A percentile compares a stretch with the other conserved stretches of the same genome.
These are phyloP conservation scores for Cyberlindnera amylophila DNA, from an alignment of 805 yeast species.

Conservation along the genomic window DNA sequence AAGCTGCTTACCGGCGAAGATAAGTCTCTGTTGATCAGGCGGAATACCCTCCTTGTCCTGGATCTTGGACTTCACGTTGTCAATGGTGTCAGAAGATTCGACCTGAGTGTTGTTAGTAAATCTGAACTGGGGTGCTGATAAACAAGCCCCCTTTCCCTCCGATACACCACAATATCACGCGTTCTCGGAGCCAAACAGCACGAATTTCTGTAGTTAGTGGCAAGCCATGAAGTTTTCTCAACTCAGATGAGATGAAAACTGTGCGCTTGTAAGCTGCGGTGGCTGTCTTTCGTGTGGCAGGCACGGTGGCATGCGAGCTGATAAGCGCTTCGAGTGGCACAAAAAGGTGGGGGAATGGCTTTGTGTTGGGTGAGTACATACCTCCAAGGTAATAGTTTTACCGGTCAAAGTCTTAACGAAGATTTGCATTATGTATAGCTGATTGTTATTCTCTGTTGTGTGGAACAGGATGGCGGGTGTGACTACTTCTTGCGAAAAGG, in stretches of 20 bases:
- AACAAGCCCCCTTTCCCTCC: neutral
- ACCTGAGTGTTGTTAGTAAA: constrained; percentile 42
- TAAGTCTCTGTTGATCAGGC: constrained; percentile 92
- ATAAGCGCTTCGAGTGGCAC: constrained; percentile 15
- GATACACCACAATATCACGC: neutral
- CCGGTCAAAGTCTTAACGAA: constrained; percentile 89
- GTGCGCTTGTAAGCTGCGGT: neutral
- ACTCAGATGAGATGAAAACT: too few relatives aligned
- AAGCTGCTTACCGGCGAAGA: constrained; percentile 92
- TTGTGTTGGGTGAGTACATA: constrained; percentile 19
- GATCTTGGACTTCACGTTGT: constrained; percentile 89
- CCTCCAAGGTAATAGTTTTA: constrained; percentile 80
- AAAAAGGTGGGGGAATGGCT: constrained; percentile 2
- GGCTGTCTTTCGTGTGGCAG: neutral
- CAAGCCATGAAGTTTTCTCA: neutral
- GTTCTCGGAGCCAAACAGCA: neutral
- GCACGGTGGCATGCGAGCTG: constrained; percentile 7
- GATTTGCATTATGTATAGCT: constrained; percentile 62
- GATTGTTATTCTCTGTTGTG: constrained; percentile 6
- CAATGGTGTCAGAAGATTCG: constrained; percentile 92
- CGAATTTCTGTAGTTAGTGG: neutral
- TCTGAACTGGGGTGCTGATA: neutral
- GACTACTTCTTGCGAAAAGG: constrained; percentile 4
- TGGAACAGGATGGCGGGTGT: constrained; percentile 1
- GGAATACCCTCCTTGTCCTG: constrained; percentile 97